Evolutionary conservation across 192 early-diverging fungal genomes (phyloP), one percentile per base, ranked within the genome.

Genomic region (Coemansia sp.): DNA sequence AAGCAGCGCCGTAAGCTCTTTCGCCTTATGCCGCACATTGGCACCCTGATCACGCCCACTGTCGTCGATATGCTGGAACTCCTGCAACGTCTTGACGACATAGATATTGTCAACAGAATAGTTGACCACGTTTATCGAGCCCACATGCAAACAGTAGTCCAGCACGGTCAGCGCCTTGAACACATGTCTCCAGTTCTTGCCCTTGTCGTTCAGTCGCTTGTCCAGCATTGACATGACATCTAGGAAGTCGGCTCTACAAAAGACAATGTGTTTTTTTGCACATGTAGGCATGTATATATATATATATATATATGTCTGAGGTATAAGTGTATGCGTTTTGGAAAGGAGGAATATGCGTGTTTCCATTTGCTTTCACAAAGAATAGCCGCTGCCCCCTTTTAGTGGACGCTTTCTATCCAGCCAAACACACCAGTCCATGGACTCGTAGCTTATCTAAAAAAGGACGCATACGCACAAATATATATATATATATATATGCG

Each of bases 221-320:
- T 99, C 95, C 28, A 99, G 69, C 76, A 99, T 95, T 65, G 97
- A 93, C 95, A 99, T 98, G 53, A 99, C 92, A 62, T 93, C 95
- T 59, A 93, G 53, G 84, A 95, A 97, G 49, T 93, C 91, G 50
- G 88, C 87, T 49, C 95, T 80, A 74, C 34, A 20, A 60, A 42
- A 14, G 11, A 42, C 2, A 42, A 42, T 42, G 11, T 42, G 8
- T 32, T 32, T 32, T 32, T 3, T 32, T 32, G 8, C 3, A 32
- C 30, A n/a, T n/a, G n/a, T n/a, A n/a, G n/a, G n/a, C n/a, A n/a
- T n/a, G n/a, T n/a, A n/a, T n/a, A n/a, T n/a, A n/a, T n/a, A n/a
- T n/a, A n/a, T n/a, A n/a, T n/a, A n/a, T n/a, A n/a, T n/a, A n/a
- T n/a, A n/a, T n/a, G n/a, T n/a, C n/a, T n/a, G n/a, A n/a, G n/a